phyloP scores from a whole-genome alignment of 2,329 filamentous ascomycete genomes.

The Colletotrichum brevisporum region DNA sequence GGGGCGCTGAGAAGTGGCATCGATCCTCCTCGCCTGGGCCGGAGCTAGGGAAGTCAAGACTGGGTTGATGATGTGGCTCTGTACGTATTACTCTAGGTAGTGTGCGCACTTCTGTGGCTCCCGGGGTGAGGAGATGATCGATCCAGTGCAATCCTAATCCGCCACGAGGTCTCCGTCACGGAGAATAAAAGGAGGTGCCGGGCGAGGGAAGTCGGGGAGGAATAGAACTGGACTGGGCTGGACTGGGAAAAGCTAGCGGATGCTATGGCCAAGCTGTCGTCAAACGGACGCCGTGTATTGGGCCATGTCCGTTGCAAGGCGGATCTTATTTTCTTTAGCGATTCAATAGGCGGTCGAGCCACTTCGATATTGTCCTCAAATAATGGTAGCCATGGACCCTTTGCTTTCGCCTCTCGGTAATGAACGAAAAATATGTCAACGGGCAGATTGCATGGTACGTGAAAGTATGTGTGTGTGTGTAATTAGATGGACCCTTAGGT shows the following conservation, averaged over 20 bases:
- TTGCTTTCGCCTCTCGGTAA: constrained; percentile 17
- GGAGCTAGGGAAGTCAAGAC: background rate
- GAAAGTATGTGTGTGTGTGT: too few species aligned
- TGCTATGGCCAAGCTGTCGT: background rate
- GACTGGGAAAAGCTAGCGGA: constrained; percentile 1
- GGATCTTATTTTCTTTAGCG: constrained; percentile 25
- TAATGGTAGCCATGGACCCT: background rate
- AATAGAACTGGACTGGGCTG: too few species aligned
- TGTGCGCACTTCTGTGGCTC: constrained; percentile 5
- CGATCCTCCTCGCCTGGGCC: background rate
- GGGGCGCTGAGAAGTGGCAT: too few species aligned
- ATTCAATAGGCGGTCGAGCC: constrained; percentile 12
- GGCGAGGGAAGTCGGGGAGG: constrained; percentile 1
- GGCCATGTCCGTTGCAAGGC: constrained; percentile 3
- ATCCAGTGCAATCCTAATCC: constrained; percentile 25
- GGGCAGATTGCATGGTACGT: background rate
- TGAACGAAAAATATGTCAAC: constrained; percentile 18
- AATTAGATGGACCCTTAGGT: too few species aligned
- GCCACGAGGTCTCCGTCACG: constrained; percentile 20
- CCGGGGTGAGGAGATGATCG: constrained; percentile 30
- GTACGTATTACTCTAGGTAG: background rate
- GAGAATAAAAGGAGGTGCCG: constrained; percentile 26
- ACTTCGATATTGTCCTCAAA: constrained; percentile 10
- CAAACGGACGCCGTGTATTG: background rate
- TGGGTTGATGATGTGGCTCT: background rate